Evolutionary conservation across 805 yeast genomes (phyloP).

Genomic region (Candida chilensis): DNA sequence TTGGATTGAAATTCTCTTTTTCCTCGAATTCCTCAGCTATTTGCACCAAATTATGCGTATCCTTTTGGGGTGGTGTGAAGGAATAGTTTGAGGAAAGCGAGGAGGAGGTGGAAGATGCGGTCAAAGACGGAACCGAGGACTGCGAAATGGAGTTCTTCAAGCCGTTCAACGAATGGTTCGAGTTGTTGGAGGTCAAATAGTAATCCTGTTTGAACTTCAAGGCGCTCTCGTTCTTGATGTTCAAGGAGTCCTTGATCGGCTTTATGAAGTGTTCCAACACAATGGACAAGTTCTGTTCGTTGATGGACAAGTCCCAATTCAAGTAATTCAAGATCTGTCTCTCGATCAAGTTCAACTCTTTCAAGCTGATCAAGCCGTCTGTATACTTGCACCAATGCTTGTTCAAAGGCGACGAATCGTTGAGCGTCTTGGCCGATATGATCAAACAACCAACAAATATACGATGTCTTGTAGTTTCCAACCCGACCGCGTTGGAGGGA

Average conservation of each 20-base stretch:
- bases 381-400: conserved; percentile 75
- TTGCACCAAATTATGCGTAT: background rate
- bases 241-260: conserved; percentile 47
- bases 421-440: conserved; percentile 82
- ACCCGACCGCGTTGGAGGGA: conserved; percentile 86
- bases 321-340: conserved; percentile 60
- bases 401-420: conserved; percentile 73
- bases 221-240: too few species aligned
- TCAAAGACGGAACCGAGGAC: background rate
- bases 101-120: background rate
- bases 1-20: too few species aligned
- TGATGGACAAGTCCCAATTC: conserved; percentile 60
- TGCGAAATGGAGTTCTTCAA: background rate
- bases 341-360: conserved; percentile 76
- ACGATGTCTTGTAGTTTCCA: conserved; percentile 88
- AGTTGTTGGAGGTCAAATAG: too few species aligned
- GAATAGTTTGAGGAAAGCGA: conserved; percentile 1
- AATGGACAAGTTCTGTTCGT: conserved; percentile 29
- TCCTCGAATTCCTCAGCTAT: background rate
- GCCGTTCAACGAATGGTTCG: too few species aligned
- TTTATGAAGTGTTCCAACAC: conserved; percentile 36
- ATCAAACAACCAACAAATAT: conserved; percentile 85
- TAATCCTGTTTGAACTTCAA: too few species aligned
- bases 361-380: conserved; percentile 57
- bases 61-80: too few species aligned